Base-by-base conservation (phyloP, 163 green algal species). In the Scenedesmus sp. region DNA sequence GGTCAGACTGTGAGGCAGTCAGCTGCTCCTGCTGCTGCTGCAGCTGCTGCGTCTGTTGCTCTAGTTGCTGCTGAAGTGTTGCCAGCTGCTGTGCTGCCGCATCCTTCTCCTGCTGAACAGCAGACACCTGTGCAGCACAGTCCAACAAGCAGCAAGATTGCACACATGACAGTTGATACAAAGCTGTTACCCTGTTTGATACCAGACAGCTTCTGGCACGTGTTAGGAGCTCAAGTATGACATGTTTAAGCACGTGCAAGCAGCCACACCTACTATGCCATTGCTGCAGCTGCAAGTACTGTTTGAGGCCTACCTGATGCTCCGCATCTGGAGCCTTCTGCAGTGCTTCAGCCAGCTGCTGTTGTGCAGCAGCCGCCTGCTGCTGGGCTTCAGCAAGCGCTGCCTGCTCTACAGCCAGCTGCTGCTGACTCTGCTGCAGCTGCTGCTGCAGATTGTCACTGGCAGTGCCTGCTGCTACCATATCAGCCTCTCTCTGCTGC, bases 331-430 rank as follows among this genome's bases (percentile, higher is more conserved):
- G 1, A 6, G 70, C 70, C 5, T 52, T 79, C 70, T 79, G 70
- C 70, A 52, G 23, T 52, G 70, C 20, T 52, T 4, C 70, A 2
- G 70, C 70, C 70, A 79, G 70, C 20, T 52, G 23, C 16, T 76
- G 66, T 18, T 26, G 66, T 18, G 6, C 16, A 4, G 16, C 66
- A 26, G 15, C 1, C 66, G 26, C 3, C 16, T 76, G 66, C 81
- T 86, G 81, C 54, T 91, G 59, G 23, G 79, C 62, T n/a, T 34
- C 55, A n/a, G 74, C 81, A 55, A 88, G 57, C 10, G 83, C 26
- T 60, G 81, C 57, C 54, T 84, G 76, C 34, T 84, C 55, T 2
- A 13, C 23, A 18, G 20, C 59, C 8, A 74, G 57, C 57, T 88
- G 20, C 83, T 88, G 83, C 83, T 88, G 83, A n/a, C 23, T n/a